Base-by-base conservation (phyloP, 768 basidiomycete genomes). In the Obba rivulosa region DNA sequence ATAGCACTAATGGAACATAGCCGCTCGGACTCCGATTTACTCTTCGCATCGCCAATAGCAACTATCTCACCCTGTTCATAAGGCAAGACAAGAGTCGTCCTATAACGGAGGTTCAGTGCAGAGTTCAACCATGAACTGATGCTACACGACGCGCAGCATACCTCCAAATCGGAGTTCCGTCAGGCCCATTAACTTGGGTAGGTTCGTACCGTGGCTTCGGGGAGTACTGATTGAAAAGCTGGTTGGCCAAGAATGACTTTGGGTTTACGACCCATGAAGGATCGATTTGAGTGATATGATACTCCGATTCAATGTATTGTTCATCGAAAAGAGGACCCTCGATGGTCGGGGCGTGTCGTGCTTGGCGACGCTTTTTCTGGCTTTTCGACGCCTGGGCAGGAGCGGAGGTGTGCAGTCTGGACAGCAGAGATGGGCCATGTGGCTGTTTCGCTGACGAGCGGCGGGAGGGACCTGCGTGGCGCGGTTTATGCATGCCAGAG, bases 1-100 rank as follows among this genome's bases (percentile, higher is more conserved):
- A 87, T 64, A 7, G 83, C 85, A 38, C 83, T 83, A 21, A 92
- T 66, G 1, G 85, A 83, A 5, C 90, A 88, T n/a, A 92, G 69
- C 61, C 76, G 76, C 55, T 85, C 79, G 0, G 92, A 83, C 18
- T 83, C 75, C 55, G 81, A 83, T 63, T 74, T 70, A 3, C 62
- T 10, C 40, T 72, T 67, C 64, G 90, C 85, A 41, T 65, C 63
- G 3, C 63, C 63, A 23, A 45, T 35, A 1, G 52, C 58, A 4
- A 54, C 39, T 17, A 62, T 45, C 23, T 59, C 50, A 10, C 36
- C 16, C 23, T 57, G 42, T 34, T 34, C 51, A 18, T 44, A 17
- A 17, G 53, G 41, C 10, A 57, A 16, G 20, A 20, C 28, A 23
- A 52, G 42, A 3, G 49, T 53, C 40, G 53, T 40, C 46, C 58